Percentiles rank a stretch among this genome's conserved stretches.
Conservation (phyloP, 345 rosid genomes). For the Citrus glauca region DNA sequence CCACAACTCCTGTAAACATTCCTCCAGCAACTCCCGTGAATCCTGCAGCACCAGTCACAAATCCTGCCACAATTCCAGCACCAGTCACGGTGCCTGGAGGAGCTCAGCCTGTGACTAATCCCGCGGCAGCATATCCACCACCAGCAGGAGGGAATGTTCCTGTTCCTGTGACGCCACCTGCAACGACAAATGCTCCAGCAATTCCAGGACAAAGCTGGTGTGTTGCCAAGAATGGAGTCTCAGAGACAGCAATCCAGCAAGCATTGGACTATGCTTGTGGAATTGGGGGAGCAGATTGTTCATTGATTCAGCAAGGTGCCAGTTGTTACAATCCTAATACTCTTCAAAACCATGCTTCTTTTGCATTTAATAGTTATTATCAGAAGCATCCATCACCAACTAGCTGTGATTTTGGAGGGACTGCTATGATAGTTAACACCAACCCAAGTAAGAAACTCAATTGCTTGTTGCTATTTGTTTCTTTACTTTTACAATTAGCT, state of each 20-base stretch:
- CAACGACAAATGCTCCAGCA: slow-evolving; percentile 54
- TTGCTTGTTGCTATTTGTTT: background rate
- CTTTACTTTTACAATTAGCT: background rate
- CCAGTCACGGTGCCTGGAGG: slow-evolving; percentile 53
- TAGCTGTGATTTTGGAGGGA: slow-evolving; percentile 91
- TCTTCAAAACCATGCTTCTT: slow-evolving; percentile 83
- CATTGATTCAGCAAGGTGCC: slow-evolving; percentile 81
- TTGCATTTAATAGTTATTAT: slow-evolving; percentile 91
- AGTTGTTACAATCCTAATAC: slow-evolving; percentile 69
- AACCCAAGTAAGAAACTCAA: slow-evolving; percentile 75
- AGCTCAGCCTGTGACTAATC: slow-evolving; percentile 55
- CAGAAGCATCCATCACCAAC: slow-evolving; percentile 74
- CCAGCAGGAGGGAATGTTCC: slow-evolving; percentile 49
- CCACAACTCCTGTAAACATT: slow-evolving; percentile 41
- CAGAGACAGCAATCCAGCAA: slow-evolving; percentile 50
- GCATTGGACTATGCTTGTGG: slow-evolving; percentile 98
- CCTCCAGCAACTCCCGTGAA: slow-evolving; percentile 44
- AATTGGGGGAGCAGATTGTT: slow-evolving; percentile 76
- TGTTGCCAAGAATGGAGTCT: slow-evolving; percentile 62
- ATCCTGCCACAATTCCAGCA: slow-evolving; percentile 53
- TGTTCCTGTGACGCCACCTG: slow-evolving; percentile 45
- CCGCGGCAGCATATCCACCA: slow-evolving; percentile 64
- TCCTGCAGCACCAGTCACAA: slow-evolving; percentile 48
- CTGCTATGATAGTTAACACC: slow-evolving; percentile 46
- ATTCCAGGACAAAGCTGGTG: slow-evolving; percentile 88